These are phyloP conservation scores for Aspergillus sp. DNA, from an alignment of 2,329 filamentous ascomycete genomes.

Conservation along the genomic window DNA sequence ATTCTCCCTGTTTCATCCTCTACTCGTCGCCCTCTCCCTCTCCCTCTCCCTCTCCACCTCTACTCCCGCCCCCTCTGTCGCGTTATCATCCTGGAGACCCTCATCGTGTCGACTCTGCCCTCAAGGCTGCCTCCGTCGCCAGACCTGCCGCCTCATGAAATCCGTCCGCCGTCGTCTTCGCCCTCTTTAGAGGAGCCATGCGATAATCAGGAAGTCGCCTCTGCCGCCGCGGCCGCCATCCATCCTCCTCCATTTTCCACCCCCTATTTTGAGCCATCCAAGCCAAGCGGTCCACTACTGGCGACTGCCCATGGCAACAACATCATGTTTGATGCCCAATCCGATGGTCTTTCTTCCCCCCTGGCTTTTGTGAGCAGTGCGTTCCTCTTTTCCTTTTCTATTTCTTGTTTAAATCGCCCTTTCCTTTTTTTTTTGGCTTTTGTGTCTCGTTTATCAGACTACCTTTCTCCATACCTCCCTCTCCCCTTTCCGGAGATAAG, in stretches of 20 bases:
- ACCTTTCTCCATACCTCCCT: neutral
- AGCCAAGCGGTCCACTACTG: constrained; percentile 25
- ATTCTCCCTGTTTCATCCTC: constrained; percentile 5
- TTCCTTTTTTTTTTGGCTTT: constrained; percentile 8
- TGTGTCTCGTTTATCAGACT: neutral
- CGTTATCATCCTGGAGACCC: constrained; percentile 18
- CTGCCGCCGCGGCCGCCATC: constrained; percentile 37
- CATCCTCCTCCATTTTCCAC: constrained; percentile 32
- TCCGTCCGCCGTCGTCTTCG: constrained; percentile 17
- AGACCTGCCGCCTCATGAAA: constrained; percentile 18
- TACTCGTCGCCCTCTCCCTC: constrained; percentile 1
- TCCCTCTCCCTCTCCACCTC: constrained; percentile 1
- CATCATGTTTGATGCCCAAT: constrained; percentile 44
- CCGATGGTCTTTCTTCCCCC: constrained; percentile 34
- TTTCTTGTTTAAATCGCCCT: constrained; percentile 10
- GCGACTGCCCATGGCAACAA: constrained; percentile 38
- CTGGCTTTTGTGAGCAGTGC: constrained; percentile 38
- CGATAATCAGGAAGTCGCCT: constrained; percentile 34
- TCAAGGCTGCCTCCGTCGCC: neutral
- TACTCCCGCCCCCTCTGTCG: neutral
- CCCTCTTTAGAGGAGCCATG: constrained; percentile 35
- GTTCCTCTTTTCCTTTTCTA: constrained; percentile 17
- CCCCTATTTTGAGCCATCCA: constrained; percentile 17
- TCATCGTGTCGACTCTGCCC: constrained; percentile 15
- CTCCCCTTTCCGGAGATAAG: neutral